These are phyloP conservation scores for Rhizopogon roseolus DNA, from an alignment of 768 basidiomycete genomes.

Conservation along the genomic window DNA sequence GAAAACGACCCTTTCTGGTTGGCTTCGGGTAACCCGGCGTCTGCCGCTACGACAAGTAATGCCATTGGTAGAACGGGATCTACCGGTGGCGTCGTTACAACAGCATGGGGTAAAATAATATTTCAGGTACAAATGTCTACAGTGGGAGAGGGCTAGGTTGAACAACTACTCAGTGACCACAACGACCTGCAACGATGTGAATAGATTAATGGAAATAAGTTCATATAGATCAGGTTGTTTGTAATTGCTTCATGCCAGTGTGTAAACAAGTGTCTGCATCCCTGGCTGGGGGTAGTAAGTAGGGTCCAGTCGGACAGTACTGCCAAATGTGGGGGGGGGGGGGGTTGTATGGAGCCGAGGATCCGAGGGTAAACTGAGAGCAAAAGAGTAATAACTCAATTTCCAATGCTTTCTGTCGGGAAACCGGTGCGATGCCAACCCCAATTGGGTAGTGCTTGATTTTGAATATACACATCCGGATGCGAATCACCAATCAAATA, in stretches of 20 bases:
- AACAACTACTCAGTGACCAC: neutral
- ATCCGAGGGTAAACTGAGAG: slow-evolving; percentile 26
- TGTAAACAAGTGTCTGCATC: neutral
- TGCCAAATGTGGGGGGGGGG: neutral
- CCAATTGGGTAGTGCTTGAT: slow-evolving; percentile 10
- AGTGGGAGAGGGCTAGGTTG: neutral
- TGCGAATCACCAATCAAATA: slow-evolving; percentile 35
- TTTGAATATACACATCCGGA: slow-evolving; percentile 15
- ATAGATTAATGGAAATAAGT: slow-evolving; percentile 1
- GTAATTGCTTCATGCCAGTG: neutral
- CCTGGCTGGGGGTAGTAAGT: neutral
- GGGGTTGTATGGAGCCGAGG: slow-evolving; percentile 23
- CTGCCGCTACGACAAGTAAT: neutral
- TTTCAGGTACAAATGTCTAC: neutral
- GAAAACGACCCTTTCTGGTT: too few relatives aligned
- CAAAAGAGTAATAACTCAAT: slow-evolving; percentile 26
- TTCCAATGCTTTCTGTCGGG: slow-evolving; percentile 23
- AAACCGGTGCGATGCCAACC: slow-evolving; percentile 20
- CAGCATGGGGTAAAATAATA: neutral
- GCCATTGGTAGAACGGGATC: slow-evolving; percentile 7
- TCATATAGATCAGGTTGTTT: too few relatives aligned
- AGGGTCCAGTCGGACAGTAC: neutral
- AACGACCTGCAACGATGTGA: neutral
- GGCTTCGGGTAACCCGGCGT: neutral
- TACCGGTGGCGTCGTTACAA: slow-evolving; percentile 22